Conservation (phyloP, 768 basidiomycete species). For the Phaeolepiota aurea region DNA sequence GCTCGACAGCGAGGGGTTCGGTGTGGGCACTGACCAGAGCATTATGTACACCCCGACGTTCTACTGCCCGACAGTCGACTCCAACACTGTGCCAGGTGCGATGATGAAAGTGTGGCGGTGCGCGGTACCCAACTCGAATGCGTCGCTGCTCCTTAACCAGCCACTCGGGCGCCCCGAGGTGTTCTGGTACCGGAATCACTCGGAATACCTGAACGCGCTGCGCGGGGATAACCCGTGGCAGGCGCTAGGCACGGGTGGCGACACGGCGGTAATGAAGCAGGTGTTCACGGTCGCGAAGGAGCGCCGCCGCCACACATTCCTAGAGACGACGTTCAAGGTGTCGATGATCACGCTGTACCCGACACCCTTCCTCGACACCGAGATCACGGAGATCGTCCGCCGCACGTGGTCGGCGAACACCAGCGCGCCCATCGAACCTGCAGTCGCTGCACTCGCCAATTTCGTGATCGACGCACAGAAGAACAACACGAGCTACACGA, state of each 20-base stretch:
- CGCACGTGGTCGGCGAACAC: slow-evolving; percentile 5
- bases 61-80: neutral
- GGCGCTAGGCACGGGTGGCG: slow-evolving; percentile 4
- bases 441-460: slow-evolving; percentile 4
- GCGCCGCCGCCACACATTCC: slow-evolving; percentile 6
- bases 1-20: slow-evolving; percentile 7
- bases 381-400: slow-evolving; percentile 6
- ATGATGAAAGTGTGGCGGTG: slow-evolving; percentile 5
- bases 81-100: slow-evolving; percentile 1
- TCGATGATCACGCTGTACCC: slow-evolving; percentile 5
- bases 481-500: slow-evolving; percentile 3
- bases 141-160: neutral
- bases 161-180: slow-evolving; percentile 4
- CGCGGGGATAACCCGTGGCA: slow-evolving; percentile 6
- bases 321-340: slow-evolving; percentile 5
- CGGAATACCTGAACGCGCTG: slow-evolving; percentile 2
- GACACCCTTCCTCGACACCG: slow-evolving; percentile 3
- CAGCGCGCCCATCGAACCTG: slow-evolving; percentile 4
- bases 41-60: neutral
- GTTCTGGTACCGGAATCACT: slow-evolving; percentile 5
- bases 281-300: slow-evolving; percentile 9
- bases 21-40: slow-evolving; percentile 4
- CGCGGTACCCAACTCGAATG: slow-evolving; percentile 3
- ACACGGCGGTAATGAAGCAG: slow-evolving; percentile 9
- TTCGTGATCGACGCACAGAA: slow-evolving; percentile 4